These are phyloP conservation scores for Balamuthia mandrillaris DNA, from an alignment of 208 protist genomes.

Conservation along the genomic window DNA sequence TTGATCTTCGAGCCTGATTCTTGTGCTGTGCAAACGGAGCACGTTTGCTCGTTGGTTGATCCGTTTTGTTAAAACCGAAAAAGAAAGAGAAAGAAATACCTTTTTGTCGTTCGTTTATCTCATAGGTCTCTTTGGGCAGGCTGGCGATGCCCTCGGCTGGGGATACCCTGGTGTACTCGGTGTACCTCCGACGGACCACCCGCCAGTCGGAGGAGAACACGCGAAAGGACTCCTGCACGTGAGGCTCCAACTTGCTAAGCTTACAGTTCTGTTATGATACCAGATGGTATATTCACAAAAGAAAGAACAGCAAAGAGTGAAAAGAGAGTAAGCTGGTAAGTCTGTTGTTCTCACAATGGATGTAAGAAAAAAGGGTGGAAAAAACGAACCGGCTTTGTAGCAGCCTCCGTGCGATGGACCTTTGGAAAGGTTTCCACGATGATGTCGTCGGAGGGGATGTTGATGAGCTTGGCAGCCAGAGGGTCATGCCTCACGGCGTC, in stretches of 20 bases:
- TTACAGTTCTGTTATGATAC: background rate
- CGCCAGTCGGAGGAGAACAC: background rate
- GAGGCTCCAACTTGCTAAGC: background rate
- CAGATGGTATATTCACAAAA: background rate
- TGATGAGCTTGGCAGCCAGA: too few relatives aligned
- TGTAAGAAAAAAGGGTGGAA: background rate
- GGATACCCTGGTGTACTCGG: background rate
- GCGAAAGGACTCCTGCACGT: slow-evolving; percentile 1
- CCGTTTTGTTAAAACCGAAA: too few relatives aligned
- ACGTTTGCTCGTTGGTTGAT: background rate
- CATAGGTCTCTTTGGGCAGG: slow-evolving; percentile 3
- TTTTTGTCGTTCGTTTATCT: too few relatives aligned
- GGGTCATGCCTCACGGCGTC: too few relatives aligned
- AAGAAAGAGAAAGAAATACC: too few relatives aligned
- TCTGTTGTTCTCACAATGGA: background rate
- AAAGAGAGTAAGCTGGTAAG: background rate
- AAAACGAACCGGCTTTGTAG: slow-evolving; percentile 6
- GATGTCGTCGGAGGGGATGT: slow-evolving; percentile 8
- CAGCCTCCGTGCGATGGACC: background rate
- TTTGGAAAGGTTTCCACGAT: background rate
- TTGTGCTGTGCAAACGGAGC: background rate
- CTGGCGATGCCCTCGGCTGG: background rate
- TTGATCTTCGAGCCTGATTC: too few relatives aligned
- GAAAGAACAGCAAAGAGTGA: background rate
- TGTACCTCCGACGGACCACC: background rate